phyloP scores from a whole-genome alignment of 305 asterid species.

The Euphrasia arctica region DNA sequence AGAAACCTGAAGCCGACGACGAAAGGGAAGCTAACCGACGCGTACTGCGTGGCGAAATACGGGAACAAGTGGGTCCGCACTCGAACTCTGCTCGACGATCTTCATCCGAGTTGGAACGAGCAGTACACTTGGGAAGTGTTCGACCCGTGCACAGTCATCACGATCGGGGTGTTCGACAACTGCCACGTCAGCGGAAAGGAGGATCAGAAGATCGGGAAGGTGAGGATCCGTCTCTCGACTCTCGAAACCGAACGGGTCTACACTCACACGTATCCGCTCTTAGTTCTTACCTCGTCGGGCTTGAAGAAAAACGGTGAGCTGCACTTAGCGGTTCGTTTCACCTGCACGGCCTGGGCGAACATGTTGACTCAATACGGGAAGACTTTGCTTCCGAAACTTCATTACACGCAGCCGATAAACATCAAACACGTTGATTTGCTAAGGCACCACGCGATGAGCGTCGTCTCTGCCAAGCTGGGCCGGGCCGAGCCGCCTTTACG shows the following conservation, averaged over 20 bases:
- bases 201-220: constrained; percentile 86
- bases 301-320: constrained; percentile 80
- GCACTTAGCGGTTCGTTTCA: constrained; percentile 76
- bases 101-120: constrained; percentile 86
- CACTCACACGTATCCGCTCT: constrained; percentile 71
- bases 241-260: constrained; percentile 70
- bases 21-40: constrained; percentile 69
- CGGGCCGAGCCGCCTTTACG: constrained; percentile 87
- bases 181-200: constrained; percentile 58
- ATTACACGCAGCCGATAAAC: constrained; percentile 68
- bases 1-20: constrained; percentile 68
- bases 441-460: constrained; percentile 70
- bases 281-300: constrained; percentile 73
- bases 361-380: constrained; percentile 75
- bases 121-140: constrained; percentile 93
- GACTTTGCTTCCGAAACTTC: constrained; percentile 91
- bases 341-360: constrained; percentile 83
- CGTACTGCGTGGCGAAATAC: constrained; percentile 88
- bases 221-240: constrained; percentile 81
- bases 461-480: constrained; percentile 54
- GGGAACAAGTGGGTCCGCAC: constrained; percentile 95
- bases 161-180: constrained; percentile 86
- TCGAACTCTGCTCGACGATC: constrained; percentile 68
- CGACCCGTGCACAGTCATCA: constrained; percentile 81
- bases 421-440: constrained; percentile 79